Percentiles rank a stretch among this genome's conserved stretches.
Conservation (phyloP, 1,284 basidiomycete species). For the Ceratobasidium sp. region DNA sequence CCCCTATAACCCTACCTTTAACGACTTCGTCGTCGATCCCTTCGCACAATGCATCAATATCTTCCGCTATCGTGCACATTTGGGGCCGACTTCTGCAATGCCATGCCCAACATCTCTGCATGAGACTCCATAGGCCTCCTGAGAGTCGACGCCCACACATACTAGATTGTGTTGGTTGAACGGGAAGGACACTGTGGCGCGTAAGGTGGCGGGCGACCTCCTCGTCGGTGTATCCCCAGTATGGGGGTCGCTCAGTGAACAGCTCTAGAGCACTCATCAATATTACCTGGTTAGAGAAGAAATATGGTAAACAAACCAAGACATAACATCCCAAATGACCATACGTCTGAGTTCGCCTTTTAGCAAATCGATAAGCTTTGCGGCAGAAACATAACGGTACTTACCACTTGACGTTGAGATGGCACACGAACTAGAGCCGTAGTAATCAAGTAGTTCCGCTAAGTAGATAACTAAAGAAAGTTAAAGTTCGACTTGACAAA, state of each 20-base stretch:
- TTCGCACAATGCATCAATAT: neutral
- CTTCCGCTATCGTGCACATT: neutral
- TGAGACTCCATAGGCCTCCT: slow-evolving; percentile 24
- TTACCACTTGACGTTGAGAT: neutral
- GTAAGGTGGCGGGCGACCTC: slow-evolving; percentile 12
- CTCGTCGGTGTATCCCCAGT: neutral
- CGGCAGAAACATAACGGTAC: neutral
- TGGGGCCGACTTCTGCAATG: neutral
- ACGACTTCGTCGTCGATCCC: neutral
- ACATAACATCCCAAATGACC: slow-evolving; percentile 43
- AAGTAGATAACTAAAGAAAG: neutral
- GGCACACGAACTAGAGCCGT: neutral
- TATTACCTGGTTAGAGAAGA: neutral
- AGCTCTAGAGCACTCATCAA: neutral
- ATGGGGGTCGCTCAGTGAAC: slow-evolving; percentile 19
- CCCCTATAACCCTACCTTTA: neutral
- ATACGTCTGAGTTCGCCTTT: slow-evolving; percentile 19
- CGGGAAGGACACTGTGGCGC: neutral
- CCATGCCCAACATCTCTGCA: slow-evolving; percentile 22
- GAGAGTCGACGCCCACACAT: slow-evolving; percentile 25
- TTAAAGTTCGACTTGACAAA: neutral
- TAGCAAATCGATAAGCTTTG: neutral
- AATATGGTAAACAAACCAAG: slow-evolving; percentile 13
- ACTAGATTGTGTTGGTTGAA: neutral
- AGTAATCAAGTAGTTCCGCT: slow-evolving; percentile 15